These are phyloP conservation scores for Thozetella sp. DNA, from an alignment of 495 filamentous ascomycete species.

Conservation along the genomic window DNA sequence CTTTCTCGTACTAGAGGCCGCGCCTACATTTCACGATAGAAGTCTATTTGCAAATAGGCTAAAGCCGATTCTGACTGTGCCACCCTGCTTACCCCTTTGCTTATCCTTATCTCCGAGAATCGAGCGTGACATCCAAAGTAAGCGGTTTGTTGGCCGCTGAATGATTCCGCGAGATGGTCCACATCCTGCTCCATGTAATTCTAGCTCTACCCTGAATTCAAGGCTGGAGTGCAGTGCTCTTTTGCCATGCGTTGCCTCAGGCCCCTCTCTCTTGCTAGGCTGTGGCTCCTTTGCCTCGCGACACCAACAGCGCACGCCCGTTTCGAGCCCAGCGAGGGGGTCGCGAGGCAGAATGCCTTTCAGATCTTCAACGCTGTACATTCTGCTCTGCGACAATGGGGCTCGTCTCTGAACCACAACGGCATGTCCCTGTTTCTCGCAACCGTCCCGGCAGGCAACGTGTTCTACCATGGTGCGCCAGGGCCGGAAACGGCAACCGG, in stretches of 20 bases:
- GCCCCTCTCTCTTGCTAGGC: background rate
- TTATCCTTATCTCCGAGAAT: too few species aligned
- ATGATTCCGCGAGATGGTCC: too few species aligned
- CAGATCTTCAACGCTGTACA: slow-evolving; percentile 70
- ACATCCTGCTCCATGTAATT: too few species aligned
- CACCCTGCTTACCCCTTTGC: too few species aligned
- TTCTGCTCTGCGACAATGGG: slow-evolving; percentile 66
- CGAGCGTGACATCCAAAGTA: too few species aligned
- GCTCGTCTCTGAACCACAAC: slow-evolving; percentile 69
- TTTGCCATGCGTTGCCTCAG: background rate
- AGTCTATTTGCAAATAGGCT: too few species aligned
- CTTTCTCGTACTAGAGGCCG: too few species aligned
- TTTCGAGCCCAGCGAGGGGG: slow-evolving; percentile 22
- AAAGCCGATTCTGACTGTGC: too few species aligned
- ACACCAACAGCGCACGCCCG: background rate
- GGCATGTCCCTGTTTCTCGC: slow-evolving; percentile 67
- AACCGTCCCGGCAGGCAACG: slow-evolving; percentile 55
- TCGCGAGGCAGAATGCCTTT: slow-evolving; percentile 49
- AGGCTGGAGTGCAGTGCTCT: too few species aligned
- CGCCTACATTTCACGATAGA: too few species aligned
- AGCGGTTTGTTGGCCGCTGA: too few species aligned
- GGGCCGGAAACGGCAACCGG: slow-evolving; percentile 38
- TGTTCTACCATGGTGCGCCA: slow-evolving; percentile 63
- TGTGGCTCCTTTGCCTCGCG: background rate
- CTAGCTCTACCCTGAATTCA: too few species aligned